phyloP scores from a whole-genome alignment of 306 rosid genomes.

The Chamaecrista fasciculata region DNA sequence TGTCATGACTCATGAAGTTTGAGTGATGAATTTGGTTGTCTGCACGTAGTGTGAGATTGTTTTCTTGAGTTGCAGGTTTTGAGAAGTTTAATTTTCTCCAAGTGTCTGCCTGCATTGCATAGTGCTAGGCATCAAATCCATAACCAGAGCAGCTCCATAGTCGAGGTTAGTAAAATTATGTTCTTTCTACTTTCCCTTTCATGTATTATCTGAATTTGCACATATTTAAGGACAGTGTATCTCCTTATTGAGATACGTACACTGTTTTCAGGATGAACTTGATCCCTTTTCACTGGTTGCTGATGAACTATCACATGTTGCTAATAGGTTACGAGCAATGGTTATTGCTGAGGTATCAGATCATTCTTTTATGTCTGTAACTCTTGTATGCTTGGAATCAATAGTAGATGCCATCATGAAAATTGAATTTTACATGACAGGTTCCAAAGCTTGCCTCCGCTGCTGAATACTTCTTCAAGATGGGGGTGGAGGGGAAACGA shows the following conservation, averaged over 20 bases:
- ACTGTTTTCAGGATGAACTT: constrained; percentile 60
- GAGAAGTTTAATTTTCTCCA: constrained; percentile 42
- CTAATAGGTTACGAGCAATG: constrained; percentile 72
- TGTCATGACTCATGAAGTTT: neutral
- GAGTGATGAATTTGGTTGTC: neutral
- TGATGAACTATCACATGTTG: constrained; percentile 77
- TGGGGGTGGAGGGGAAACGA: constrained; percentile 97
- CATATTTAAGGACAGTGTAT: neutral
- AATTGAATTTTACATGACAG: constrained; percentile 44
- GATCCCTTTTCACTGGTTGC: constrained; percentile 96
- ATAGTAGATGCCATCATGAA: neutral
- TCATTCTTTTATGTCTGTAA: constrained; percentile 22
- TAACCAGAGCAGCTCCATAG: constrained; percentile 71
- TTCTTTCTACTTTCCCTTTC: constrained; percentile 1
- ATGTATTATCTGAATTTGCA: neutral
- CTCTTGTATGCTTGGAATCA: constrained; percentile 13
- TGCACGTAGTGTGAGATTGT: neutral
- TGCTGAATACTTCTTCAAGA: constrained; percentile 90
- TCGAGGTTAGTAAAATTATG: constrained; percentile 53
- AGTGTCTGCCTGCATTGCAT: constrained; percentile 44
- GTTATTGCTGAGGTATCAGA: constrained; percentile 78
- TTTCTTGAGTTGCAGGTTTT: constrained; percentile 46
- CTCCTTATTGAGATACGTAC: constrained; percentile 6
- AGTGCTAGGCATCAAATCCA: constrained; percentile 62
- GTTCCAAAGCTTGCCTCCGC: constrained; percentile 97